These are phyloP conservation scores for Flaveria floridana DNA, from an alignment of 140 eudicot species.

Conservation along the genomic window DNA sequence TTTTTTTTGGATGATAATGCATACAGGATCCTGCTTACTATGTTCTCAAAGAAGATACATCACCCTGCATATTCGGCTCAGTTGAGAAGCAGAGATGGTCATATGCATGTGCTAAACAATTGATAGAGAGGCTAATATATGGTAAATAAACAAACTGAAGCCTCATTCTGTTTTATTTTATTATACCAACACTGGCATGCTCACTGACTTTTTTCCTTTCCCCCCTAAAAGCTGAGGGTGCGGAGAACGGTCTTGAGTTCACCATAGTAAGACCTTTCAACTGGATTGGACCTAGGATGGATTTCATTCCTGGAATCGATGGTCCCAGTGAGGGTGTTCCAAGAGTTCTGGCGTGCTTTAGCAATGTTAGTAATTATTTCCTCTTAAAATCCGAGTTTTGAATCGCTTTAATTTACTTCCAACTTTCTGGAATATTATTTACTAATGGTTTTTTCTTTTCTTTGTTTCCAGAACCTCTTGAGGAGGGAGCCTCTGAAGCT, in stretches of 20 bases:
- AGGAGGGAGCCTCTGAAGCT: conserved; percentile 9
- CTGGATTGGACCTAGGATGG: conserved; percentile 99
- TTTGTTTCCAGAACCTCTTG: not conserved
- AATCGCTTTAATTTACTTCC: not conserved
- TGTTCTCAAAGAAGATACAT: conserved; percentile 69
- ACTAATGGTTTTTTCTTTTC: not conserved
- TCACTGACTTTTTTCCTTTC: conserved; percentile 2
- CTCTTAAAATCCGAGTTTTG: not conserved
- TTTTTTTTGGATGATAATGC: not conserved
- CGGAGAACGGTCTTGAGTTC: conserved; percentile 88
- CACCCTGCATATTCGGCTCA: conserved; percentile 94
- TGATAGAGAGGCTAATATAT: conserved; percentile 90
- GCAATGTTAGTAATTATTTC: conserved; percentile 54
- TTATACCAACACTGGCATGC: not conserved
- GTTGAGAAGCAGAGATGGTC: conserved; percentile 99
- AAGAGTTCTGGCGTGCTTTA: conserved; percentile 89
- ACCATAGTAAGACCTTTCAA: conserved; percentile 94
- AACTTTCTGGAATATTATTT: not conserved
- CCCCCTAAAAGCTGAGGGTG: conserved; percentile 75
- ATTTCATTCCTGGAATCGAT: conserved; percentile 94
- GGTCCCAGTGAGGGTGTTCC: conserved; percentile 99
- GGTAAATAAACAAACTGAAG: conserved; percentile 42
- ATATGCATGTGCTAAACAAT: conserved; percentile 96
- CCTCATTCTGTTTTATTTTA: not conserved
- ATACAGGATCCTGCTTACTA: conserved; percentile 84